Percentiles rank a stretch among this genome's conserved stretches.
phyloP scores from a whole-genome alignment of 2,329 filamentous ascomycete genomes.

The Diaporthe helianthi region DNA sequence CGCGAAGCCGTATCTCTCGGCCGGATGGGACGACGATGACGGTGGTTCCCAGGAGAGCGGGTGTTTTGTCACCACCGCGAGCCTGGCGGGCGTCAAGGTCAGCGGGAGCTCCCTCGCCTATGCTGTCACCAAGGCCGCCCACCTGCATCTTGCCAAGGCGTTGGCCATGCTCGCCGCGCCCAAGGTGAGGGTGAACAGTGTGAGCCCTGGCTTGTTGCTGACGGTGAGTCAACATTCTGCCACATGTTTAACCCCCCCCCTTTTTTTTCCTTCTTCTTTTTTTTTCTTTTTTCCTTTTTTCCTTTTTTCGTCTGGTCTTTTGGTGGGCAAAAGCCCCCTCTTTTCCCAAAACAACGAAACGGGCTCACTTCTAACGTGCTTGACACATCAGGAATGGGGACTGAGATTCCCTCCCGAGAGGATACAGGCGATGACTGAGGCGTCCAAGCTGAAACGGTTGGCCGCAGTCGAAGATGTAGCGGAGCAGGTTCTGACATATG shows the following conservation, averaged over 20 bases:
- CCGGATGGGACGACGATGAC: constrained; percentile 48
- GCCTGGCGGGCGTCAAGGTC: constrained; percentile 68
- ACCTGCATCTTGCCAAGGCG: constrained; percentile 64
- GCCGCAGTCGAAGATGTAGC: constrained; percentile 64
- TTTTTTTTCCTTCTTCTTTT: too few species aligned
- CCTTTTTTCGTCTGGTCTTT: too few species aligned
- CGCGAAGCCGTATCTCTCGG: constrained; percentile 59
- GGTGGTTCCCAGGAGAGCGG: constrained; percentile 44
- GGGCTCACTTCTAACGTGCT: constrained; percentile 22
- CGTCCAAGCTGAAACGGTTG: constrained; percentile 65
- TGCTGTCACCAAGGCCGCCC: constrained; percentile 78
- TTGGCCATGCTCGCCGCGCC: constrained; percentile 61
- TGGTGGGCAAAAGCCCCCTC: too few species aligned
- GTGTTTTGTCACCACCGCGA: constrained; percentile 69
- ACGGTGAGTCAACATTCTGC: constrained; percentile 46
- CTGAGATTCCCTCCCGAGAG: constrained; percentile 62
- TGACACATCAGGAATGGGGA: constrained; percentile 64
- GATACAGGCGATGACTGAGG: constrained; percentile 60
- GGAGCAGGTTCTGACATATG: constrained; percentile 59
- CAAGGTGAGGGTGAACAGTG: constrained; percentile 64
- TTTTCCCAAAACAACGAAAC: background rate
- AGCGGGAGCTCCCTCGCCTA: constrained; percentile 73
- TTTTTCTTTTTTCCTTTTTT: too few species aligned
- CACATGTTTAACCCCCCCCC: too few species aligned
- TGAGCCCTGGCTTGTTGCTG: constrained; percentile 60